Percentiles rank a stretch among this genome's conserved stretches.
Evolutionary conservation across 345 rosid species (phyloP).

Genomic region (Garcia nutans): DNA sequence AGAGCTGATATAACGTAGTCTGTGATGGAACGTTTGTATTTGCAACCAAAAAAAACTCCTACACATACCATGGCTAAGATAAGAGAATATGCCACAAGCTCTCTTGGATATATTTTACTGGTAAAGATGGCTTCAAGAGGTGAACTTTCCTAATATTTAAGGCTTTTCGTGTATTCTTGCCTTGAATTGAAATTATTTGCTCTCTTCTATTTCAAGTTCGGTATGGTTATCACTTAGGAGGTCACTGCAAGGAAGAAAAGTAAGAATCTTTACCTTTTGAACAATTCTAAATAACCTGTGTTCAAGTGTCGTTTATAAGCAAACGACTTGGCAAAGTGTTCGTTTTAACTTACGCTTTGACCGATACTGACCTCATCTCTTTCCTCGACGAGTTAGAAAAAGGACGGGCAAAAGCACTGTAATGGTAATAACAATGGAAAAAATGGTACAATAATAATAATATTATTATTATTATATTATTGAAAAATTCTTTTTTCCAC

Average conservation of each 20-base stretch:
- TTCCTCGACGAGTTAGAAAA: no score
- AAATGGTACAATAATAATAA: no score
- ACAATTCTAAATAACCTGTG: not conserved
- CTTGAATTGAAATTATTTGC: constrained; percentile 17
- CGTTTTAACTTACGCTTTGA: no score
- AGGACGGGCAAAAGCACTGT: no score
- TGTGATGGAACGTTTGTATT: constrained; percentile 17
- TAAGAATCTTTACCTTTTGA: not conserved
- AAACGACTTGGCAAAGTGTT: no score
- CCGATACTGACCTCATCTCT: no score
- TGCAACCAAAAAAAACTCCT: constrained; percentile 38
- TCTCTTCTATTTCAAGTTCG: constrained; percentile 32
- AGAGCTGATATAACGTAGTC: constrained; percentile 38
- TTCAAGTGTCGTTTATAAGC: no score
- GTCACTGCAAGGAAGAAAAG: not conserved
- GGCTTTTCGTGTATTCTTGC: constrained; percentile 21
- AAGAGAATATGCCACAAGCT: not conserved
- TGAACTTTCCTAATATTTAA: not conserved
- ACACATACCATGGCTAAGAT: constrained; percentile 40
- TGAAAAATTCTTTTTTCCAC: not conserved
- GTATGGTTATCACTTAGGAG: constrained; percentile 17
- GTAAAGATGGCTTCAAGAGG: not conserved
- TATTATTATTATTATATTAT: no score
- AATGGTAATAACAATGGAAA: no score
- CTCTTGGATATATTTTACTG: not conserved